Base-by-base conservation (phyloP, 2,329 filamentous ascomycete species). In the Fusarium pseudocircinatum region DNA sequence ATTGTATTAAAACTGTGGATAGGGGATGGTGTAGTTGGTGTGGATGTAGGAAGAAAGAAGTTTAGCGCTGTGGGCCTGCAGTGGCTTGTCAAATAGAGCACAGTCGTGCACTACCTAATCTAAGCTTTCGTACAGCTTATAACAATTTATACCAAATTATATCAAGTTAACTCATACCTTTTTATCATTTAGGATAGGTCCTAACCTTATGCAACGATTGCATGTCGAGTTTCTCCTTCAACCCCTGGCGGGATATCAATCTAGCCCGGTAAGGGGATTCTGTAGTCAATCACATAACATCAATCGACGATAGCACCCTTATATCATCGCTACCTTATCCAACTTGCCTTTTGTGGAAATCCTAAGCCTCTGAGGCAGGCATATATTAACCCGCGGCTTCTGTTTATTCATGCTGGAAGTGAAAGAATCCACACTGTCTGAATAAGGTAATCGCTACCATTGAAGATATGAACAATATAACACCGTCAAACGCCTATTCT, bases 401-500 rank as follows among this genome's bases (percentile, higher is more conserved):
- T 40, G 47, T 56, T 43, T 49, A 44, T 53, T 70, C 52, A 50
- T 72, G 42, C 44, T 63, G 49, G 36, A 65, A 65, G 56, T 47
- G 47, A 59, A 46, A 65, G 58, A 42, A 53, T 77, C 67, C 70
- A 73, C 47, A 44, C n/a, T 65, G 37, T 54, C 71, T 62, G 36
- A 42, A 26, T 34, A 39, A 28, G 26, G 26, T 20, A 39, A 15
- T 22, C 43, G 30, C 20, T 53, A 54, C 46, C 56, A 54, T 28
- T 53, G 22, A 62, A 36, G 22, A 56, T 37, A 30, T 56, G 20
- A 50, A 59, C 36, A 69, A 53, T 58, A 68, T 56, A 75, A 75
- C 75, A 69, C 75, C 74, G 26, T 54, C 39, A n/a, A 49, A 73
- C 76, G 73, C 76, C 75, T 24, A 53, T 58, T 67, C 65, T 58